Base-by-base conservation (phyloP, 768 basidiomycete species). In the Mycena capillaripes region DNA sequence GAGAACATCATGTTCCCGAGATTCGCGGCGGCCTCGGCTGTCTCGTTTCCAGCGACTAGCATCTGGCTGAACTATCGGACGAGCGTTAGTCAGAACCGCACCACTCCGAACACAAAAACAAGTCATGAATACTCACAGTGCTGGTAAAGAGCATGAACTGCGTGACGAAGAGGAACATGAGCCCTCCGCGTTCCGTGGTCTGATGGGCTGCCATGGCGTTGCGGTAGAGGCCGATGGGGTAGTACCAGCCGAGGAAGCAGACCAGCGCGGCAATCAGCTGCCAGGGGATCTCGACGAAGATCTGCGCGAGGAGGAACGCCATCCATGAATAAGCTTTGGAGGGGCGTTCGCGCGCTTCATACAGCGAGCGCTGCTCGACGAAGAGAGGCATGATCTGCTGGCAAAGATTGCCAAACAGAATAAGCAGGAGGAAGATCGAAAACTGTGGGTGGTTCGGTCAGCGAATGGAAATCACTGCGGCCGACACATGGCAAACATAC, bases 1-100 rank as follows among this genome's bases (percentile, higher is more conserved):
- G 81, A 81, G 79, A 86, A 86, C 61, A 86, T 62, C 55, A 86
- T 66, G 53, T 83, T 83, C 52, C 81, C 84, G 23, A 84, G 67
- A 62, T 85, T 86, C 36, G 84, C 84, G 17, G 79, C 84, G 17
- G 80, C 81, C 69, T 85, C 83, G 36, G 83, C 83, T 17, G 79
- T 77, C 0, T 80, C 79, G 52, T 78, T 78, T 19, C 79, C 81
- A 11, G 83, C 82, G 14, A 86, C 81, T 42, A 83, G 69, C 71
- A 82, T 77, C 63, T 82, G 79, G 7, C 83, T 59, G 64, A 82
- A 83, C 68, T 73, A 30, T 48, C 27, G 42, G n/a, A 30, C 34
- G 36, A 9, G 9, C 46, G 8, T 61, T 12, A 40, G 5, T 69
- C 29, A 70, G 42, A 32, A 36, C 21, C 34, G 19, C n/a, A n/a